A percentile compares a stretch with the other conserved stretches of the same genome.
Conservation (phyloP, 2,329 filamentous ascomycete genomes). For the Neophaeococcomyces aloes region DNA sequence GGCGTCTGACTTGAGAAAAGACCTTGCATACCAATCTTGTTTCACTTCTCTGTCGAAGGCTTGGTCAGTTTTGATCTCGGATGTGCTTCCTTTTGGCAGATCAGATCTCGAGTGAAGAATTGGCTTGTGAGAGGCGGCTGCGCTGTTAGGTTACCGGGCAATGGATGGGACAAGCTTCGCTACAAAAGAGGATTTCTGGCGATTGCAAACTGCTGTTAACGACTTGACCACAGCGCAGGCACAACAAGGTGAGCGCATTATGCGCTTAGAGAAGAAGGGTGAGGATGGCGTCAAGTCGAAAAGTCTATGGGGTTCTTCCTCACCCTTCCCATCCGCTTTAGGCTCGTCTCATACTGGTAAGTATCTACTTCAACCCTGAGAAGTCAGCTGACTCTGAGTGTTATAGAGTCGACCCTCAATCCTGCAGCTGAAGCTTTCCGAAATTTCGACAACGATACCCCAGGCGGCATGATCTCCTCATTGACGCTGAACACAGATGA, state of each 20-base stretch:
- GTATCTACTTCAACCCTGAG: slow-evolving; percentile 21
- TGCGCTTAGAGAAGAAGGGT: slow-evolving; percentile 50
- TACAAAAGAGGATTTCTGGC: slow-evolving; percentile 55
- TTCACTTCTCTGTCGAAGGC: not conserved
- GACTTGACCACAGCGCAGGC: slow-evolving; percentile 50
- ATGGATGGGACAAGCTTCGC: slow-evolving; percentile 57
- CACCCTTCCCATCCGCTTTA: slow-evolving; percentile 78
- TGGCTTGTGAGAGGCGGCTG: slow-evolving; percentile 4
- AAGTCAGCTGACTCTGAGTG: slow-evolving; percentile 2
- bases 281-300: slow-evolving; percentile 58
- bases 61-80: not conserved
- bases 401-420: slow-evolving; percentile 64
- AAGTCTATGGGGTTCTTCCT: slow-evolving; percentile 75
- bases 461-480: slow-evolving; percentile 66
- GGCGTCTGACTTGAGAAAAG: too few relatives aligned
- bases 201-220: slow-evolving; percentile 52
- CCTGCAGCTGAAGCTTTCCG: slow-evolving; percentile 78
- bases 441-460: slow-evolving; percentile 73
- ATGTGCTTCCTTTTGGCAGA: slow-evolving; percentile 6
- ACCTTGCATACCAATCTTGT: too few relatives aligned
- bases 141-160: slow-evolving; percentile 11
- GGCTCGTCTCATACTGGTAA: slow-evolving; percentile 78
- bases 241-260: slow-evolving; percentile 51
- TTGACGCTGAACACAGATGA: slow-evolving; percentile 81
- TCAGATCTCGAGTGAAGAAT: not conserved